phyloP scores from a whole-genome alignment of 2,329 filamentous ascomycete species.

The Lachnellula suecica region DNA sequence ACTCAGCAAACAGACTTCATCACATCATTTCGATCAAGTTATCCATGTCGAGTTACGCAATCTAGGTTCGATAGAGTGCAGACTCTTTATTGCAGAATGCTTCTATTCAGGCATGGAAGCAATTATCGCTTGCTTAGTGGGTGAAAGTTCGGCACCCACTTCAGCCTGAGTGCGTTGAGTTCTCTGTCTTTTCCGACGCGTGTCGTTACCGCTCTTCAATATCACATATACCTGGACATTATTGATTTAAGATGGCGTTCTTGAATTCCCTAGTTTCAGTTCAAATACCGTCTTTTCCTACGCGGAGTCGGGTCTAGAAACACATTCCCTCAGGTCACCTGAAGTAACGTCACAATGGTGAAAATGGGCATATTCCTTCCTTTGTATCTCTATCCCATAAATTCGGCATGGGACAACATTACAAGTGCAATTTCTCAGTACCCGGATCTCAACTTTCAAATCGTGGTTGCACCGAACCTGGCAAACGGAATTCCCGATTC shows the following conservation, averaged over 20 bases:
- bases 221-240: neutral
- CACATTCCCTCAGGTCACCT: neutral
- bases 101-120: slow-evolving; percentile 3
- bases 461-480: slow-evolving; percentile 22
- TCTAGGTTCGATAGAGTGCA: neutral
- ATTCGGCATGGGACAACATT: slow-evolving; percentile 23
- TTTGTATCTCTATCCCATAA: slow-evolving; percentile 25
- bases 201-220: neutral
- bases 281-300: neutral
- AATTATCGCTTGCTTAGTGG: slow-evolving; percentile 3
- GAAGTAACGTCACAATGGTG: slow-evolving; percentile 15
- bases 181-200: slow-evolving; percentile 7
- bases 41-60: neutral
- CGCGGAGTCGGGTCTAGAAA: neutral
- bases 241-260: neutral
- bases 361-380: slow-evolving; percentile 23
- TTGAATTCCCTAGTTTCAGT: neutral
- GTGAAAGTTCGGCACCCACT: neutral
- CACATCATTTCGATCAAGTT: neutral
- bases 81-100: neutral
- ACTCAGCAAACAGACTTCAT: neutral
- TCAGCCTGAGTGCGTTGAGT: slow-evolving; percentile 9
- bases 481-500: slow-evolving; percentile 17
- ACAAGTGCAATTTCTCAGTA: slow-evolving; percentile 16
- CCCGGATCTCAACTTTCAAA: slow-evolving; percentile 21